phyloP scores from a whole-genome alignment of 1,284 basidiomycete genomes.

The Phylloboletellus chloephorus region DNA sequence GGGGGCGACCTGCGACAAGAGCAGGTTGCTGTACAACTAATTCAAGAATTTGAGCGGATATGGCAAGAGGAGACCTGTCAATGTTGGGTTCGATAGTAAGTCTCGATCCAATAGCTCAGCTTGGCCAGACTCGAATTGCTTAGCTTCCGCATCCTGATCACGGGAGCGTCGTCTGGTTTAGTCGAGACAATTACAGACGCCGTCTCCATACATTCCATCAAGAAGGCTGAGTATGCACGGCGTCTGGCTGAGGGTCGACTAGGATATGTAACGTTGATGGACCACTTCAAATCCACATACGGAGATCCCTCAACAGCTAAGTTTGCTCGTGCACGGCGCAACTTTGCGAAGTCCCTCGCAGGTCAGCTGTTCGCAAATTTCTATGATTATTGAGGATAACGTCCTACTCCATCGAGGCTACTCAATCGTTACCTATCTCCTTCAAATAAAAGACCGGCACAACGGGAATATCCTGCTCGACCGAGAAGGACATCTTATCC shows the following conservation, averaged over 20 bases:
- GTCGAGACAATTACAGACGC: slow-evolving; percentile 96
- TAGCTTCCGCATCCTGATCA: slow-evolving; percentile 86
- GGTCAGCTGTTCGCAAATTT: slow-evolving; percentile 39
- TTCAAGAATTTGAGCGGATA: slow-evolving; percentile 88
- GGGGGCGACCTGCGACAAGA: slow-evolving; percentile 97
- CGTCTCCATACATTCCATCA: slow-evolving; percentile 98
- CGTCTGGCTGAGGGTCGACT: slow-evolving; percentile 75
- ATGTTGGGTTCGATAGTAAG: slow-evolving; percentile 91
- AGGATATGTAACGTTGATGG: slow-evolving; percentile 81
- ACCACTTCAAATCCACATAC: slow-evolving; percentile 87
- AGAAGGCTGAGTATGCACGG: slow-evolving; percentile 95
- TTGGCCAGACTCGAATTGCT: slow-evolving; percentile 5
- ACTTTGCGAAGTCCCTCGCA: slow-evolving; percentile 93
- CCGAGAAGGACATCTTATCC: slow-evolving; percentile 88
- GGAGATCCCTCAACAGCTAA: slow-evolving; percentile 84
- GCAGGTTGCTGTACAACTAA: slow-evolving; percentile 94
- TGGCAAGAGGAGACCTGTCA: slow-evolving; percentile 91
- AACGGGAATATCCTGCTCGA: slow-evolving; percentile 98
- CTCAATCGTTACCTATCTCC: slow-evolving; percentile 89
- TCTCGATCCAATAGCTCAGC: slow-evolving; percentile 12
- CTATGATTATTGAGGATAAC: not conserved
- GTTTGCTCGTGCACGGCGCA: slow-evolving; percentile 80
- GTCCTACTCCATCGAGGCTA: slow-evolving; percentile 54
- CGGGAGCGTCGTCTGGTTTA: slow-evolving; percentile 87
- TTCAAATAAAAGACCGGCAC: slow-evolving; percentile 98